Evolutionary conservation across 208 protist genomes (phyloP), one percentile per base, ranked within the genome.

Genomic region (Trypanosomatidae sp.): DNA sequence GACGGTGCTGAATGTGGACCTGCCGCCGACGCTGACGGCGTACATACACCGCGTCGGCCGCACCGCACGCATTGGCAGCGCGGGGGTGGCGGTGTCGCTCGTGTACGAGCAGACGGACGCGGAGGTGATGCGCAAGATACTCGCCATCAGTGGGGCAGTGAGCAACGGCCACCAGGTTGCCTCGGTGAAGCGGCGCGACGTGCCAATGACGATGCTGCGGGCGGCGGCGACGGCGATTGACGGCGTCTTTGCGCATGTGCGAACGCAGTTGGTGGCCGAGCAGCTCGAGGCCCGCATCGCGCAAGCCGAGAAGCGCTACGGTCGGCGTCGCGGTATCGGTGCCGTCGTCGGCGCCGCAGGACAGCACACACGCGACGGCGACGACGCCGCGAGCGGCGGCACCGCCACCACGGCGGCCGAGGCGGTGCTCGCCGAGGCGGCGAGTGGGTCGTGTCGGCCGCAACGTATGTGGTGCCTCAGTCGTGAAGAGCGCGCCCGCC

Each of bases 1-100:
- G 37, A 67, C 95, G 0, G 97, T 99, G 39, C 88, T 99, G 48
- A 99, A 99, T 71, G 98, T 91, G 57, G 96, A 99, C 57, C 62
- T 99, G 27, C 97, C 96, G 0, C 63, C 76, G 0, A 92, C 96
- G 40, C 82, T 96, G 3, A 98, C 98, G 33, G 94, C 96, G 30
- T 99, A 99, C 66, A 96, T 99, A 37, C 97, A 99, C 59, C 82
- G 97, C 33, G 97, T 99, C 2, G 97, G 97, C 30, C 73, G 97
- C 48, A 99, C 97, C 10, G 97, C 96, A 2, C 74, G 97, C 50
- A 97, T 97, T 20, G 96, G 96, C 2, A 61, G 77, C 7, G 71
- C 66, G 13, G 96, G 96, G 33, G 78, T 71, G 18, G 86, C 97
- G 1, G 84, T 99, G 6, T 97, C 96, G 0, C 64, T 99, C 2